Evolutionary conservation across 306 rosid species (phyloP).

Genomic region (Phaseolus lunatus): DNA sequence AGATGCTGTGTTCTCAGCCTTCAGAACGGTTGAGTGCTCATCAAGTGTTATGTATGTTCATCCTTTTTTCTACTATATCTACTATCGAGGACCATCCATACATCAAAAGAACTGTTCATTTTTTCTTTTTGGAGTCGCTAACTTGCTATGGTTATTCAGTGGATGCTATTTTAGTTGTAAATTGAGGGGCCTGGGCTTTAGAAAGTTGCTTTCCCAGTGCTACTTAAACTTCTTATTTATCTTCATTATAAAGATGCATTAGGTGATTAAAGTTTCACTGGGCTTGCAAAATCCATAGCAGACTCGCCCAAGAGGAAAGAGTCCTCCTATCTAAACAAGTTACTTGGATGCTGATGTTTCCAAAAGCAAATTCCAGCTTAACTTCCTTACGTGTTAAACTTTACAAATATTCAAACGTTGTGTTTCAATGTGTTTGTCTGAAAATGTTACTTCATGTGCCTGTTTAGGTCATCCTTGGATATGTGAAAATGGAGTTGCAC

Average conservation of each 20-base stretch:
- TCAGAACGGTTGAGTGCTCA: constrained; percentile 87
- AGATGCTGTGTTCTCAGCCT: constrained; percentile 86
- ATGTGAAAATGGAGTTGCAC: constrained; percentile 99
- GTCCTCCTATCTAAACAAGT: constrained; percentile 6
- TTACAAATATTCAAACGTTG: constrained; percentile 21
- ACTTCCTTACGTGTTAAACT: background rate
- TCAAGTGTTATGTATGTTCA: constrained; percentile 85
- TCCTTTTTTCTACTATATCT: constrained; percentile 40
- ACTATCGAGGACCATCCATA: constrained; percentile 19
- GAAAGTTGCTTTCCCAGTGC: constrained; percentile 22
- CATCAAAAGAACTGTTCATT: constrained; percentile 32
- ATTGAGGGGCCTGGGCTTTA: constrained; percentile 4
- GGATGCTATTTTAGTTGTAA: constrained; percentile 35
- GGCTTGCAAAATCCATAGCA: constrained; percentile 10
- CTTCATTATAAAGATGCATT: constrained; percentile 42
- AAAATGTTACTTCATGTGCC: constrained; percentile 37
- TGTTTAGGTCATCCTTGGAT: constrained; percentile 98
- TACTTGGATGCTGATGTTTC: constrained; percentile 27
- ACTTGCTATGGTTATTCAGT: constrained; percentile 5
- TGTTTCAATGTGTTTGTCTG: constrained; percentile 40
- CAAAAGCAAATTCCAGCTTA: constrained; percentile 22
- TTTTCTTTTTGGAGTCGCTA: constrained; percentile 27
- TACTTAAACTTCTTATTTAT: constrained; percentile 2
- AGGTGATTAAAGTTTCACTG: constrained; percentile 33
- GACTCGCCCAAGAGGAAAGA: constrained; percentile 23